Evolutionary conservation across 2,329 filamentous ascomycete genomes (phyloP).

Genomic region (Pseudogymnoascus verrucosus): DNA sequence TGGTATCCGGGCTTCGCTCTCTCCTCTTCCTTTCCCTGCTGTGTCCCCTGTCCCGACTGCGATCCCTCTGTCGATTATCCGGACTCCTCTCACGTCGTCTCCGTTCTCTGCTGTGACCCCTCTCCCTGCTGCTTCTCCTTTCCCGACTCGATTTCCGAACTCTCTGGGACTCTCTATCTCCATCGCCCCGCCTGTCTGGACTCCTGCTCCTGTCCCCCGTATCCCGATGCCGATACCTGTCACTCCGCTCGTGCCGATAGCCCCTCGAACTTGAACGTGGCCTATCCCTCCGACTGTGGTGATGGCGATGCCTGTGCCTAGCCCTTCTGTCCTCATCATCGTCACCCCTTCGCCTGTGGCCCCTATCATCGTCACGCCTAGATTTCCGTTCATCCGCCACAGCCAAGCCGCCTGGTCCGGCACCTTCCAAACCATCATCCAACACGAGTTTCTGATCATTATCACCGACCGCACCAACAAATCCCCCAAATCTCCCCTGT

Average conservation of each 20-base stretch:
- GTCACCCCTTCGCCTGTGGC: conserved; percentile 16
- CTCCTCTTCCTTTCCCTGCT: not conserved
- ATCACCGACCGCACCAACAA: conserved; percentile 22
- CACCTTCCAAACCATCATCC: not conserved
- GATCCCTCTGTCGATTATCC: not conserved
- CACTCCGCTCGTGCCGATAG: conserved; percentile 13
- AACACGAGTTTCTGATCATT: conserved; percentile 13
- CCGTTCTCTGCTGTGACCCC: conserved; percentile 24
- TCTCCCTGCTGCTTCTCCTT: conserved; percentile 24
- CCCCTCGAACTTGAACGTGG: conserved; percentile 20
- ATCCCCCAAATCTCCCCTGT: conserved; percentile 23
- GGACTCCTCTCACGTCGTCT: conserved; percentile 8
- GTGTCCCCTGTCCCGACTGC: not conserved
- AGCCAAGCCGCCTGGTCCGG: conserved; percentile 18
- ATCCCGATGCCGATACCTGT: conserved; percentile 19
- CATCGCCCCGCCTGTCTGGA: conserved; percentile 18
- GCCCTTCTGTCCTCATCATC: conserved; percentile 19
- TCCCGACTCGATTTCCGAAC: conserved; percentile 18
- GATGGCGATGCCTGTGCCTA: conserved; percentile 25
- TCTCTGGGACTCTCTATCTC: conserved; percentile 1
- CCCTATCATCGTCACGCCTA: conserved; percentile 10
- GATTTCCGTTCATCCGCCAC: conserved; percentile 12
- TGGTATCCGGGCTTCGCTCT: not conserved
- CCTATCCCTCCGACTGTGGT: conserved; percentile 24
- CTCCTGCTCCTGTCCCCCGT: conserved; percentile 23